These are phyloP conservation scores for Lachnellula cervina DNA, from an alignment of 2,329 filamentous ascomycete species.

Conservation along the genomic window DNA sequence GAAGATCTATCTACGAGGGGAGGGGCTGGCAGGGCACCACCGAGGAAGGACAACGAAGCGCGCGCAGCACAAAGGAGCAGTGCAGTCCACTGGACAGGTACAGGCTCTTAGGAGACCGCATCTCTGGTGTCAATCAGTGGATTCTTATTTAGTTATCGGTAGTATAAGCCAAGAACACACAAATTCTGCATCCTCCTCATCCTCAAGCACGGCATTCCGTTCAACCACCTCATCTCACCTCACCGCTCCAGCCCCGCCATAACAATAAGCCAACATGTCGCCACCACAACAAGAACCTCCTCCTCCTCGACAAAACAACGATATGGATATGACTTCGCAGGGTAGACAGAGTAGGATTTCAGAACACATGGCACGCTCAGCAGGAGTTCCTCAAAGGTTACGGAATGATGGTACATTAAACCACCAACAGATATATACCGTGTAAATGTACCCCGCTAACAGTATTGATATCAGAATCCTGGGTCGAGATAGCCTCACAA, in stretches of 20 bases:
- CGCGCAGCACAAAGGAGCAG: too few relatives aligned
- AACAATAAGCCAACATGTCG: not conserved
- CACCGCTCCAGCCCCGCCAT: not conserved
- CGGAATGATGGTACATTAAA: constrained; percentile 26
- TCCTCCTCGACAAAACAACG: not conserved
- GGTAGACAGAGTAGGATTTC: constrained; percentile 1
- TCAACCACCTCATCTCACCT: constrained; percentile 3
- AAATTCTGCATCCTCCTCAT: too few relatives aligned
- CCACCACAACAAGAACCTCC: constrained; percentile 1
- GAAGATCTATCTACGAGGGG: too few relatives aligned
- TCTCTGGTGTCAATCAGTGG: too few relatives aligned
- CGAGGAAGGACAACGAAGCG: too few relatives aligned
- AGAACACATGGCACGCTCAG: constrained; percentile 10
- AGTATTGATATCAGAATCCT: constrained; percentile 63
- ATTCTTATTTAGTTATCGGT: too few relatives aligned
- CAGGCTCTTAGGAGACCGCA: too few relatives aligned
- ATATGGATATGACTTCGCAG: not conserved
- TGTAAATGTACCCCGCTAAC: not conserved
- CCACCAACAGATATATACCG: constrained; percentile 20
- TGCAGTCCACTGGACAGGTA: too few relatives aligned
- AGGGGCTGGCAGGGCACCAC: too few relatives aligned
- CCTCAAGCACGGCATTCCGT: too few relatives aligned
- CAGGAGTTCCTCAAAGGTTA: constrained; percentile 11
- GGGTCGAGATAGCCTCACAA: constrained; percentile 90
- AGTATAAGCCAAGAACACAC: too few relatives aligned